Percentiles rank a stretch among this genome's conserved stretches.
phyloP scores from a whole-genome alignment of 2,329 filamentous ascomycete genomes.

The Aspergillus ruber region DNA sequence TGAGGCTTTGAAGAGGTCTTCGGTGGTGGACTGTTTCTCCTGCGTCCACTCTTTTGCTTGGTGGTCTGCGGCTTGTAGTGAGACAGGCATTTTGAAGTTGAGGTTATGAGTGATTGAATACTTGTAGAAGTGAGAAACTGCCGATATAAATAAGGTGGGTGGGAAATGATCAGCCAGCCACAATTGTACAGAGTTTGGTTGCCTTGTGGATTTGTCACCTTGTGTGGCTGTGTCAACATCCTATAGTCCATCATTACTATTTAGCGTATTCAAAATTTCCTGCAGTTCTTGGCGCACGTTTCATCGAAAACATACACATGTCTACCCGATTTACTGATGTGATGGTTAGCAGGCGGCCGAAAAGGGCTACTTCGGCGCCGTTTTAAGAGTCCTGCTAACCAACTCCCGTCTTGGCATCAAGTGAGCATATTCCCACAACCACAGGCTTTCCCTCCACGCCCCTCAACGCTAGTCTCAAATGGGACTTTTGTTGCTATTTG shows the following conservation, averaged over 20 bases:
- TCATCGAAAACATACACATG: too few relatives aligned
- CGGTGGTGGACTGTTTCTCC: not conserved
- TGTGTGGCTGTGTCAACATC: too few relatives aligned
- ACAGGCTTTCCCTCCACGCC: not conserved
- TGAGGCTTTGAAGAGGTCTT: not conserved
- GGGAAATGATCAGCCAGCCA: too few relatives aligned
- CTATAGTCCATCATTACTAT: not conserved
- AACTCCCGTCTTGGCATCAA: not conserved
- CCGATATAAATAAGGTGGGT: too few relatives aligned
- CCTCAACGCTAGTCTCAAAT: not conserved
- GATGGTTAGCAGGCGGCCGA: not conserved
- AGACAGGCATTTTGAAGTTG: constrained; percentile 2
- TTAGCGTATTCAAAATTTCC: too few relatives aligned
- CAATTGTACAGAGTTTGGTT: too few relatives aligned
- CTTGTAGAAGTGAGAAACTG: too few relatives aligned
- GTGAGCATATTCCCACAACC: not conserved
- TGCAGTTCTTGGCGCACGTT: too few relatives aligned
- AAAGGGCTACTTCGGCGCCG: not conserved
- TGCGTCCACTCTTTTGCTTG: not conserved
- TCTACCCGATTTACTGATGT: not conserved
- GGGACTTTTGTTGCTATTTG: not conserved
- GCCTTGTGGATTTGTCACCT: too few relatives aligned
- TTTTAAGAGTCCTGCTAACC: not conserved
- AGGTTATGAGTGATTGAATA: not conserved
- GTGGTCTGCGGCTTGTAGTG: not conserved